Evolutionary conservation across 306 rosid species (phyloP).

Genomic region (Trichosanthes cucumerina): DNA sequence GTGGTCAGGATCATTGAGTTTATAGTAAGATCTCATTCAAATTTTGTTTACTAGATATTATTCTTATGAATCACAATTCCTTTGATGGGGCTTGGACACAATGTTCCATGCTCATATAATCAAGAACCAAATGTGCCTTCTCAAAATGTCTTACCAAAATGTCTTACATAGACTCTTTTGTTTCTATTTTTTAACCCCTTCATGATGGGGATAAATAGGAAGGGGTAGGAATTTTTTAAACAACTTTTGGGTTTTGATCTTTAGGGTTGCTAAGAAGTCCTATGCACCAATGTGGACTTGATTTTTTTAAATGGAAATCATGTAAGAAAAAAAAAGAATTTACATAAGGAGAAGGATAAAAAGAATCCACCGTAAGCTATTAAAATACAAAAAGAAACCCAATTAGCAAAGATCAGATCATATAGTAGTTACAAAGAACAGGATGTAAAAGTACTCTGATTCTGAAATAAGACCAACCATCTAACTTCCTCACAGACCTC

Average conservation of each 20-base stretch:
- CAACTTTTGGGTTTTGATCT: not conserved
- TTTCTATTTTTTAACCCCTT: not conserved
- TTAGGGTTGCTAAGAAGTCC: not conserved
- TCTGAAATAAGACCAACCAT: not conserved
- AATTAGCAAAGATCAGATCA: not conserved
- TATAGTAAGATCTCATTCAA: not conserved
- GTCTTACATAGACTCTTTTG: not conserved
- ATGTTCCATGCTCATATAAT: not conserved
- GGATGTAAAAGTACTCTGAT: not conserved
- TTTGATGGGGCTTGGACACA: not conserved
- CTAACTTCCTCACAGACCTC: not conserved
- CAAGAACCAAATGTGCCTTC: not conserved
- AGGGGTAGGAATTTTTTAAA: not conserved
- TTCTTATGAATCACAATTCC: not conserved
- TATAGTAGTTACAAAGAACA: not conserved
- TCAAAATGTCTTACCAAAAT: not conserved
- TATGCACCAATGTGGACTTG: not conserved
- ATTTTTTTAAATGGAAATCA: not conserved
- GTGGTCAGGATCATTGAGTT: not conserved
- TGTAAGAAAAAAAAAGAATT: not conserved
- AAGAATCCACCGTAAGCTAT: not conserved
- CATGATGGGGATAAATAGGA: not conserved
- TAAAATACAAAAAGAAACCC: not conserved
- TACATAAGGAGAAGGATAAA: not conserved
- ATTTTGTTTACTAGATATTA: not conserved